phyloP scores from a whole-genome alignment of 2,329 filamentous ascomycete genomes.

The Hypoxylon sp. region DNA sequence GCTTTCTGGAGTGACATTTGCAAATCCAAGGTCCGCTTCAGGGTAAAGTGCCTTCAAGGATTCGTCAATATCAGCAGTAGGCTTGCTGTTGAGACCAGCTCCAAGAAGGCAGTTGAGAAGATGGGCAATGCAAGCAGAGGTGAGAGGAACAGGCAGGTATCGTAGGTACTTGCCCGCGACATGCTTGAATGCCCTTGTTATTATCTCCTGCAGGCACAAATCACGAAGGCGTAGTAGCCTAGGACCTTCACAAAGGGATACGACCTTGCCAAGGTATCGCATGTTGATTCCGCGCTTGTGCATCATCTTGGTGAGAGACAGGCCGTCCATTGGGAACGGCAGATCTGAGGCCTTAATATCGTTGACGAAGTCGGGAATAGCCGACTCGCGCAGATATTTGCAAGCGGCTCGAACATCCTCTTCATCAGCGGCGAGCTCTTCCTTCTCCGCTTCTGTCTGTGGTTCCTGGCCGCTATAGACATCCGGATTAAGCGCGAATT shows the following conservation, averaged over 20 bases:
- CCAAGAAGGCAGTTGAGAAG: conserved; percentile 95
- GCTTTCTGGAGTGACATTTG: conserved; percentile 79
- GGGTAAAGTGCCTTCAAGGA: conserved; percentile 80
- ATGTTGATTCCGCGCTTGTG: conserved; percentile 99
- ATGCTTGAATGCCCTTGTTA: conserved; percentile 96
- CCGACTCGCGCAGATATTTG: conserved; percentile 78
- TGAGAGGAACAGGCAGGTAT: conserved; percentile 81
- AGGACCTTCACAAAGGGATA: conserved; percentile 75
- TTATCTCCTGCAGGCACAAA: conserved; percentile 90
- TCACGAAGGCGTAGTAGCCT: conserved; percentile 82
- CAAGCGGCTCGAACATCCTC: conserved; percentile 88
- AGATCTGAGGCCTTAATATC: conserved; percentile 93
- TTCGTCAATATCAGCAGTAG: conserved; percentile 81
- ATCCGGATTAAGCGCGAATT: conserved; percentile 92
- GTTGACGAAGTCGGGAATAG: conserved; percentile 86
- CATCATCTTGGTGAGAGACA: conserved; percentile 86
- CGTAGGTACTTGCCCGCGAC: conserved; percentile 83
- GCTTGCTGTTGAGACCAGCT: conserved; percentile 78
- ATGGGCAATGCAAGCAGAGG: conserved; percentile 84
- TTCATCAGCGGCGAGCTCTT: conserved; percentile 85
- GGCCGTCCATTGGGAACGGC: conserved; percentile 98
- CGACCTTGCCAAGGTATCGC: conserved; percentile 90
- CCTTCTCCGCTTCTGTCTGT: conserved; percentile 90
- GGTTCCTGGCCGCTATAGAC: conserved; percentile 93
- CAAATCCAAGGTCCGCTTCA: conserved; percentile 85